Percentiles rank a stretch among this genome's conserved stretches.
phyloP scores from a whole-genome alignment of 345 rosid species.

The Odontarrhena argentea region DNA sequence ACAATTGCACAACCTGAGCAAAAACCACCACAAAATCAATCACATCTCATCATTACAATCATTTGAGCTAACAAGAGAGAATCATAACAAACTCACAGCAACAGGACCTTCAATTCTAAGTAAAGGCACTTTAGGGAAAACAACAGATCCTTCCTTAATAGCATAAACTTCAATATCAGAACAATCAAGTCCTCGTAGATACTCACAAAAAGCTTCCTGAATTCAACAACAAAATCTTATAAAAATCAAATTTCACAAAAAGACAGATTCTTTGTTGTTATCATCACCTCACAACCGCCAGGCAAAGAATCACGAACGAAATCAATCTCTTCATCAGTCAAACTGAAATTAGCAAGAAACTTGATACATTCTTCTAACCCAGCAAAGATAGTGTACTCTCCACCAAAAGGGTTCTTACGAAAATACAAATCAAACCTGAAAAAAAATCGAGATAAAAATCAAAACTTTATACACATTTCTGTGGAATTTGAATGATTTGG shows the following conservation, averaged over 20 bases:
- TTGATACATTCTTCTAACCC: conserved; percentile 91
- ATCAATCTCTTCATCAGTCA: conserved; percentile 66
- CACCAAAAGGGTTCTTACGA: conserved; percentile 91
- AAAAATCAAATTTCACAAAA: background rate
- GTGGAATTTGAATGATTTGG: background rate
- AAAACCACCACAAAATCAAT: background rate
- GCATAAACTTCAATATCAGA: conserved; percentile 91
- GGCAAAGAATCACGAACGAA: conserved; percentile 67
- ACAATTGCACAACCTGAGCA: conserved; percentile 82
- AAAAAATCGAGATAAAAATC: conserved; percentile 1
- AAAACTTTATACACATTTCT: background rate
- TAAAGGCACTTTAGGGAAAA: conserved; percentile 93
- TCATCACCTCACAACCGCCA: conserved; percentile 67
- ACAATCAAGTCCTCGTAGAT: conserved; percentile 80
- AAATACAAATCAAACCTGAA: conserved; percentile 88
- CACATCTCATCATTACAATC: background rate
- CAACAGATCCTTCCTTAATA: conserved; percentile 82
- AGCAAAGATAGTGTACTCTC: conserved; percentile 89
- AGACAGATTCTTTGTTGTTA: no score
- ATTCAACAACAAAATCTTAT: no score
- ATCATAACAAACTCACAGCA: conserved; percentile 91
- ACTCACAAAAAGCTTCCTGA: conserved; percentile 79
- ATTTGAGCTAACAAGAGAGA: background rate
- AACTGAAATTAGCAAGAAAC: conserved; percentile 80
- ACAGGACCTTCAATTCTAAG: conserved; percentile 89